Evolutionary conservation across 1,284 basidiomycete species (phyloP).

Genomic region (Lentinula novae-zelandiae): DNA sequence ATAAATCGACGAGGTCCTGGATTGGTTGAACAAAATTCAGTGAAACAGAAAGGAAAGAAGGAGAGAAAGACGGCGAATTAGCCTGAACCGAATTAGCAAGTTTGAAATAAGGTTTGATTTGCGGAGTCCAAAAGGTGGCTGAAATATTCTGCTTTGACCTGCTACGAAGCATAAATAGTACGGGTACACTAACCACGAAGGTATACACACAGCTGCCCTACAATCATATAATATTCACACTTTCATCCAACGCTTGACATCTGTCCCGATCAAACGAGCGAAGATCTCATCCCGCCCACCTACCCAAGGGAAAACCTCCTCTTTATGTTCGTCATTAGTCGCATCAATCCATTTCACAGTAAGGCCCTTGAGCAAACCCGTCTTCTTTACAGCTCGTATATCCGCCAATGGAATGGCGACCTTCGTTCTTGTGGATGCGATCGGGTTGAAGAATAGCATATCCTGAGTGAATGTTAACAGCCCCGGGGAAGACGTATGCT

Average conservation of each 20-base stretch:
- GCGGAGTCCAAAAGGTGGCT: not conserved
- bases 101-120: not conserved
- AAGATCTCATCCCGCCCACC: constrained; percentile 63
- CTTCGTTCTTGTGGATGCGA: constrained; percentile 43
- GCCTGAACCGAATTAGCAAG: not conserved
- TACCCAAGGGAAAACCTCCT: constrained; percentile 53
- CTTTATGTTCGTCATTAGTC: constrained; percentile 33
- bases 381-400: constrained; percentile 57
- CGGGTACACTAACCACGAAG: not conserved
- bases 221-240: constrained; percentile 17
- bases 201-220: not conserved
- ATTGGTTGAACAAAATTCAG: not conserved
- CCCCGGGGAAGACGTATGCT: constrained; percentile 51
- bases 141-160: not conserved
- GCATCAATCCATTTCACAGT: constrained; percentile 42
- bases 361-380: constrained; percentile 49
- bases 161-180: not conserved
- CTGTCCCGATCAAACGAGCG: constrained; percentile 55
- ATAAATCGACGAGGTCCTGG: not conserved
- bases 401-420: constrained; percentile 41
- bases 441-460: constrained; percentile 50
- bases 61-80: not conserved
- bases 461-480: constrained; percentile 52
- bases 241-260: constrained; percentile 36
- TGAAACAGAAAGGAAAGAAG: not conserved